Conservation (phyloP, 371 early-diverging fungal genomes). For the Phascolomyces articulosus region DNA sequence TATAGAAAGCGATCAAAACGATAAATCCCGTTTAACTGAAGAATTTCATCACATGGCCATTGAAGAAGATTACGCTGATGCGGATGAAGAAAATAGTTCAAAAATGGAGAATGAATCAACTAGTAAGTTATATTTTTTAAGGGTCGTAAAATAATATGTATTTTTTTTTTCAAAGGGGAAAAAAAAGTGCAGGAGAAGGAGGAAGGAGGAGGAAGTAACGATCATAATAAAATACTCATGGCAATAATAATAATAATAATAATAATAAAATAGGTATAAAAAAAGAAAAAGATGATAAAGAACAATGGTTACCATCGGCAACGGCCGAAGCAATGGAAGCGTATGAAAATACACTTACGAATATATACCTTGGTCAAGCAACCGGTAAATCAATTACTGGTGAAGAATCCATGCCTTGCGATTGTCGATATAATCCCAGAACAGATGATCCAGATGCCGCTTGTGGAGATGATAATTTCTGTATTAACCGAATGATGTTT, state of each 20-base stretch:
- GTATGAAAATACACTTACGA: slow-evolving; percentile 65
- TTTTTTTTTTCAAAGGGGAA: too few species aligned
- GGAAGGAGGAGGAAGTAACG: too few species aligned
- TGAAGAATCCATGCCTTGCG: slow-evolving; percentile 81
- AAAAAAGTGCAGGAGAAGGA: slow-evolving; percentile 1
- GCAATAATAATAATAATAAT: not conserved
- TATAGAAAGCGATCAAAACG: slow-evolving; percentile 7
- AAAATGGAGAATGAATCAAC: not conserved
- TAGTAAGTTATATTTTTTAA: not conserved
- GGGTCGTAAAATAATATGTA: not conserved
- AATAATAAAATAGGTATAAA: not conserved
- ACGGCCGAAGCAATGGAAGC: slow-evolving; percentile 57
- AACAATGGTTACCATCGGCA: slow-evolving; percentile 34
- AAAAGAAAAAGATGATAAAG: not conserved
- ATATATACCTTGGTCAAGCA: slow-evolving; percentile 71
- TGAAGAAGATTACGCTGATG: slow-evolving; percentile 1
- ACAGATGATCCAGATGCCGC: slow-evolving; percentile 58
- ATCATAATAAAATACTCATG: too few species aligned
- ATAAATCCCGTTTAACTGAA: slow-evolving; percentile 1
- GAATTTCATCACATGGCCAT: slow-evolving; percentile 7
- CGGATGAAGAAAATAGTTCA: not conserved
- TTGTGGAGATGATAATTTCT: slow-evolving; percentile 85
- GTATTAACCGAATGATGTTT: slow-evolving; percentile 92
- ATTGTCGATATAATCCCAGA: slow-evolving; percentile 74
- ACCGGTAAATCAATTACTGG: slow-evolving; percentile 65